Evolutionary conservation across 345 rosid genomes (phyloP).

Genomic region (Populus ilicifolia): DNA sequence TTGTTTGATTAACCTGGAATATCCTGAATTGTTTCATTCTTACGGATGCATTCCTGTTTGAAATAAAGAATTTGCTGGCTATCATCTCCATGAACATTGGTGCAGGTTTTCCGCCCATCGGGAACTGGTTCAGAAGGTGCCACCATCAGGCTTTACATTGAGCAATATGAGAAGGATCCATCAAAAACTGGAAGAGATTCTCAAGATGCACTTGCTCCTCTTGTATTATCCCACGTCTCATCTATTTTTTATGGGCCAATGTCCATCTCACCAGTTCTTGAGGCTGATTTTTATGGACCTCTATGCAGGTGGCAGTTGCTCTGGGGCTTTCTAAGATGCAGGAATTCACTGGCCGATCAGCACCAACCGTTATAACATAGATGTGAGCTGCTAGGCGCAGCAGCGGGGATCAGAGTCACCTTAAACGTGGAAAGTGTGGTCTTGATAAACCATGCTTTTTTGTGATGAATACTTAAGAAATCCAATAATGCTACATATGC

Average conservation of each 20-base stretch:
- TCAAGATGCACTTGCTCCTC: conserved; percentile 82
- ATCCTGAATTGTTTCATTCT: background rate
- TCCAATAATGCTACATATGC: background rate
- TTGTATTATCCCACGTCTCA: conserved; percentile 42
- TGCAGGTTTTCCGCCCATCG: conserved; percentile 91
- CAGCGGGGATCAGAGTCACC: background rate
- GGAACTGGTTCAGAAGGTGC: conserved; percentile 99
- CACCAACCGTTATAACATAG: conserved; percentile 93
- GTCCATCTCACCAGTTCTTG: background rate
- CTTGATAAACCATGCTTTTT: background rate
- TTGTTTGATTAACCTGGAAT: background rate
- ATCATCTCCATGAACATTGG: background rate
- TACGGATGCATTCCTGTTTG: background rate
- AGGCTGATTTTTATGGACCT: conserved; percentile 16
- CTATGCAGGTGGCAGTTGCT: conserved; percentile 80
- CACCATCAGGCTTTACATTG: conserved; percentile 92
- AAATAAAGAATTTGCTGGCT: background rate
- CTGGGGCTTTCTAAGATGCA: conserved; percentile 87
- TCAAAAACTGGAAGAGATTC: conserved; percentile 87
- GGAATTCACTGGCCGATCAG: conserved; percentile 86
- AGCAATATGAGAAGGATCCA: conserved; percentile 93
- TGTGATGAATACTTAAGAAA: background rate
- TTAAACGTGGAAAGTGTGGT: background rate
- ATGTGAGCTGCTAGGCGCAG: background rate
- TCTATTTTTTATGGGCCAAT: background rate